Percentiles rank a stretch among this genome's conserved stretches.
These are phyloP conservation scores for Colletotrichum sp. DNA, from an alignment of 2,329 filamentous ascomycete genomes.

Conservation along the genomic window DNA sequence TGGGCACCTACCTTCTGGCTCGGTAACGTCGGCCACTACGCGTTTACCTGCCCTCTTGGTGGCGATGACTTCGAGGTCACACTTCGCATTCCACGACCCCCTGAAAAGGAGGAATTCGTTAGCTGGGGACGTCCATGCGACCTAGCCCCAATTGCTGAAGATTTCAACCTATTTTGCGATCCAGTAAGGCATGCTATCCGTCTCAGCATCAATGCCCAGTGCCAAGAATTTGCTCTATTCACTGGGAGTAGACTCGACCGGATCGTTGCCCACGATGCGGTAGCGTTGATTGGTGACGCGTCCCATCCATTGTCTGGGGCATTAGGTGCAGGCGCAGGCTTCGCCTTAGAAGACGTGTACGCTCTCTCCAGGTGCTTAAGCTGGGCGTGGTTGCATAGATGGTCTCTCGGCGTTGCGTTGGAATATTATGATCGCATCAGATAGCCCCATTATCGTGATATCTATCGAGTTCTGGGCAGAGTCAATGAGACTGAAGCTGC, in stretches of 20 bases:
- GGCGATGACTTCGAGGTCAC: constrained; percentile 37
- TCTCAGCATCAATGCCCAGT: neutral
- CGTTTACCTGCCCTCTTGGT: constrained; percentile 36
- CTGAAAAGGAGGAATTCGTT: constrained; percentile 26
- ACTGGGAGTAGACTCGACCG: neutral
- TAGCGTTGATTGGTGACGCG: neutral
- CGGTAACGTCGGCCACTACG: constrained; percentile 30
- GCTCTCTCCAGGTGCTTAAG: neutral
- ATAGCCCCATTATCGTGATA: neutral
- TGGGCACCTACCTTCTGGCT: constrained; percentile 23
- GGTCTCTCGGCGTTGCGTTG: neutral
- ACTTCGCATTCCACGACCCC: constrained; percentile 23
- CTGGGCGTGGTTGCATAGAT: neutral
- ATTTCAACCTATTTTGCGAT: neutral
- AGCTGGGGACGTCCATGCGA: constrained; percentile 28
- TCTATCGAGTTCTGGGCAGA: neutral
- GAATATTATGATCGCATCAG: neutral
- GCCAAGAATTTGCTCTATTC: neutral
- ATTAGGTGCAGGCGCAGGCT: neutral
- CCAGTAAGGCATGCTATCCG: neutral
- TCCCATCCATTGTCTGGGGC: neutral
- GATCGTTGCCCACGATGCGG: neutral
- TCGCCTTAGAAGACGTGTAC: neutral
- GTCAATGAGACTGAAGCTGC: neutral
- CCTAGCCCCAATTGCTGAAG: neutral